A percentile compares a stretch with the other conserved stretches of the same genome.
Evolutionary conservation across 192 early-diverging fungal species (phyloP).

Genomic region (Backusella morwellensis): DNA sequence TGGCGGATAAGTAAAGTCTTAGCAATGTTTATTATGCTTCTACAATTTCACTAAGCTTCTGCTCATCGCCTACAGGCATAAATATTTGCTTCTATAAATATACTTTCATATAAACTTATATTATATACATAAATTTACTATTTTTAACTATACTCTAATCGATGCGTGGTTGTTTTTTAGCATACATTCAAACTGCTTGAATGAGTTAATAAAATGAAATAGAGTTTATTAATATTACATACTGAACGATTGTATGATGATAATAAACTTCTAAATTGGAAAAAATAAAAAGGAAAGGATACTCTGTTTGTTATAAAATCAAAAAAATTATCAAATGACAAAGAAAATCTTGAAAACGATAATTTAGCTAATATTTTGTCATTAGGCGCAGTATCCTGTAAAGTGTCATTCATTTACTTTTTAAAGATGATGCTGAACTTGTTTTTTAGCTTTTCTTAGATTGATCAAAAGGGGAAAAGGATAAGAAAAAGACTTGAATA

Average conservation of each 20-base stretch:
- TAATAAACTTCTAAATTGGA: neutral
- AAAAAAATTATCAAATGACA: neutral
- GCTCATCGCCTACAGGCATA: neutral
- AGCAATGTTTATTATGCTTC: no score
- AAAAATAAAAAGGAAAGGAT: neutral
- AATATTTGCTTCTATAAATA: neutral
- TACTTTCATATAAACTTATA: neutral
- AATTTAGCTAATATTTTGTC: neutral
- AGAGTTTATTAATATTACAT: neutral
- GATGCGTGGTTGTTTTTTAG: neutral
- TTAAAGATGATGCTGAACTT: neutral
- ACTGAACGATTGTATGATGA: neutral
- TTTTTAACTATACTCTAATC: neutral
- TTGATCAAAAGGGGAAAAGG: neutral
- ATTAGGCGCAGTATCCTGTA: neutral
- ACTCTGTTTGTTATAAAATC: neutral
- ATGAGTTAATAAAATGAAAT: neutral
- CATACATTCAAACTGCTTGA: neutral
- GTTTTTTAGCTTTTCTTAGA: neutral
- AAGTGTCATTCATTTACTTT: neutral
- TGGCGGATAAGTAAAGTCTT: neutral
- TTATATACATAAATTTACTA: neutral
- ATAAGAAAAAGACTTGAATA: neutral
- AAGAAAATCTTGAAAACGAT: neutral
- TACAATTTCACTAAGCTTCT: no score